These are phyloP conservation scores for Fragaria nilgerrensis DNA, from an alignment of 306 rosid genomes.

Conservation along the genomic window DNA sequence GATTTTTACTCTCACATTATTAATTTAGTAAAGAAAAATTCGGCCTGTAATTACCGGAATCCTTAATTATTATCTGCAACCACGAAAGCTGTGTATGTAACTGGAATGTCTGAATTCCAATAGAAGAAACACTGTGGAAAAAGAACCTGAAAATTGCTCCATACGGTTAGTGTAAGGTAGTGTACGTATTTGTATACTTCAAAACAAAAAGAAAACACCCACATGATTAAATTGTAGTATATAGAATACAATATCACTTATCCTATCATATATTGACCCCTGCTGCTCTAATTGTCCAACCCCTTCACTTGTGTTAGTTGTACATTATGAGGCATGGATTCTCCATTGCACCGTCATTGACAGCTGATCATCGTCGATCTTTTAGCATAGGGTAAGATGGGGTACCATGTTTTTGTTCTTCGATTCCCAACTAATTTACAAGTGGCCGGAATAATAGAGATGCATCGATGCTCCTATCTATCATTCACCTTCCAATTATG, in stretches of 20 bases:
- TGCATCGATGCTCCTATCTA: not conserved
- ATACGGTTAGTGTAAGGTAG: not conserved
- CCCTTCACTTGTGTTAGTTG: not conserved
- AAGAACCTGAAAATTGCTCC: not conserved
- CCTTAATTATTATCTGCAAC: no score
- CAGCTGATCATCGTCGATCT: slow-evolving; percentile 20
- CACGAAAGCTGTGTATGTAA: no score
- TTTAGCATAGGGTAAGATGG: slow-evolving; percentile 22
- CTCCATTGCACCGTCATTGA: slow-evolving; percentile 32
- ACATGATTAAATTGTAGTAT: not conserved
- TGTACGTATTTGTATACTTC: not conserved
- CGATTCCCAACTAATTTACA: not conserved
- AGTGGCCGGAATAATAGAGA: slow-evolving; percentile 1
- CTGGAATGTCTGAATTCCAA: no score
- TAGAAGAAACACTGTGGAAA: no score
- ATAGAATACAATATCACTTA: not conserved
- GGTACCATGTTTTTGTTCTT: not conserved
- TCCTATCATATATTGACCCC: not conserved
- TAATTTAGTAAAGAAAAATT: not conserved
- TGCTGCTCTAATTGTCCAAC: not conserved
- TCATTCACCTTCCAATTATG: not conserved
- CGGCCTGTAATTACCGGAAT: no score
- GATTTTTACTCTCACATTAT: no score
- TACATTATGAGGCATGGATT: not conserved
- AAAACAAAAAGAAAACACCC: not conserved